Evolutionary conservation across 2,329 filamentous ascomycete species (phyloP), one percentile per base, ranked within the genome.

Genomic region (Colletotrichum sp.): DNA sequence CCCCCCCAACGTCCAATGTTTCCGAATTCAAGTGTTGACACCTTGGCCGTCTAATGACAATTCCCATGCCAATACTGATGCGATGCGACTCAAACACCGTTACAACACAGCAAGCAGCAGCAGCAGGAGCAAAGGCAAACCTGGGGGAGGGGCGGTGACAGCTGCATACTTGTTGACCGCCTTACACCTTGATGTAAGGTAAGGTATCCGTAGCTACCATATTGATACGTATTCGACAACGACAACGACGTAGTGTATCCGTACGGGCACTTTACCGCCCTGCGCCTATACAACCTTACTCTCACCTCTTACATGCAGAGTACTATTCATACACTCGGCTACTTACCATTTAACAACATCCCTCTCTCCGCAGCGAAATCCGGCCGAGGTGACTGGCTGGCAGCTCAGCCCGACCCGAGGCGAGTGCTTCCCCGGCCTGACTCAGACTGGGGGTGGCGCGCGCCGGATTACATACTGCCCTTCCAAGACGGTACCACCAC

Each of bases 381-480:
- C 70, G 44, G 55, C 39, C 63, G 57, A 57, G 63, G 57, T 65
- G 63, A 73, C 73, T 68, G 55, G 57, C 52, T 60, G 49, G 44
- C 1, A 26, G 15, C 49, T 32, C 32, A 24, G 39, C 34, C 60
- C 28, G 44, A 28, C 67, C 62, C 72, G 60, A 71, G 57, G 36
- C 64, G 57, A 24, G 24, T 55, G 64, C 34, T 72, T 76, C 70
- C 73, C 73, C 70, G 21, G 69, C 70, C 73, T 76, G 73, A 76
- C 69, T 76, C 73, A 73, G 73, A 68, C 62, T 68, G 73, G 69
- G 68, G 73, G 69, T 75, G 73, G 73, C 73, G 73, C 73, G 32
- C 73, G 32, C 44, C n/a, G 30, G 55, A 24, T 49, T 60, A 57
- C 66, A 70, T 24, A 57, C 26, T 44, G 34, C 68, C 9, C 63